Evolutionary conservation across 2,329 filamentous ascomycete species (phyloP).

Genomic region (Cadophora luteo-olivacea): DNA sequence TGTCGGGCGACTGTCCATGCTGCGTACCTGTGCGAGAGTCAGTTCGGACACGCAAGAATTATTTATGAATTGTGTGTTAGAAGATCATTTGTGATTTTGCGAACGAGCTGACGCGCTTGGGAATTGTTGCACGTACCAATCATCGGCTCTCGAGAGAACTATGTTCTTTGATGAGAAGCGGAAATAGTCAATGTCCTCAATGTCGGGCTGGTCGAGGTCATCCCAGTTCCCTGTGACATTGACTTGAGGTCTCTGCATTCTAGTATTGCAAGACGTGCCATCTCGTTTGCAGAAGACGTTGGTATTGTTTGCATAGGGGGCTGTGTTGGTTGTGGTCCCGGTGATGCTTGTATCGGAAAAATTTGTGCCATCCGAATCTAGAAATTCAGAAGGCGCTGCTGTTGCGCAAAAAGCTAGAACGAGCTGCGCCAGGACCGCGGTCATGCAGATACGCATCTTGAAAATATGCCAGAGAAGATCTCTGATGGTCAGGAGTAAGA

Average conservation of each 20-base stretch:
- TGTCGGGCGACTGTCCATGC: conserved; percentile 21
- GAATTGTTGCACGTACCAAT: conserved; percentile 17
- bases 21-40: conserved; percentile 3
- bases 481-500: background rate
- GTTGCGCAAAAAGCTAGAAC: background rate
- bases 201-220: background rate
- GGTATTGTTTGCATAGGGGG: background rate
- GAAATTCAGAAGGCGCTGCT: background rate
- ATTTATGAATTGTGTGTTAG: too few relatives aligned
- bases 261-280: background rate
- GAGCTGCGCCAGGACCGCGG: background rate
- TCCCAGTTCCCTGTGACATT: background rate
- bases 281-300: conserved; percentile 1
- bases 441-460: conserved; percentile 5
- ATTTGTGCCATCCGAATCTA: background rate
- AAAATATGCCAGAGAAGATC: background rate
- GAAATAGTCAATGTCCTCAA: conserved; percentile 23
- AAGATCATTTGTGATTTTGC: background rate
- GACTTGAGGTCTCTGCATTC: background rate
- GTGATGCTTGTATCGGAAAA: background rate
- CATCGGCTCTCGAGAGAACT: conserved; percentile 6
- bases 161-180: conserved; percentile 24
- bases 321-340: background rate
- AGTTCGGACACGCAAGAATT: background rate
- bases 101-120: too few relatives aligned